These are phyloP conservation scores for Rhizomucor pusillus DNA, from an alignment of 371 early-diverging fungal genomes.

Conservation along the genomic window DNA sequence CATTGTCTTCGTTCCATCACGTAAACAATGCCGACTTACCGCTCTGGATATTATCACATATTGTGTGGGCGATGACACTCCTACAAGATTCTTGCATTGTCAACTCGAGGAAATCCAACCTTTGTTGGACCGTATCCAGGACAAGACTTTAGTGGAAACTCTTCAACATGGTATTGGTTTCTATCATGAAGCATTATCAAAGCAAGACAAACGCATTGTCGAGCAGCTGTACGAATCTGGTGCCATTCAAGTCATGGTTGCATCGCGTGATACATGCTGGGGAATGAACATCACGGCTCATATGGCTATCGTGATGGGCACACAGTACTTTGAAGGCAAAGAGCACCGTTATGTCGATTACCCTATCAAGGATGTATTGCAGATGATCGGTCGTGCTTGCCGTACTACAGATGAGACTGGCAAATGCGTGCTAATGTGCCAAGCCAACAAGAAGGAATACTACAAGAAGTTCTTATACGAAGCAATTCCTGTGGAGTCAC, in stretches of 20 bases:
- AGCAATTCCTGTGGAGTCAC: conserved; percentile 92
- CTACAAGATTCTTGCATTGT: conserved; percentile 73
- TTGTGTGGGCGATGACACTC: conserved; percentile 70
- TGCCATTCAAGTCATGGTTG: conserved; percentile 87
- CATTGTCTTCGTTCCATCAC: conserved; percentile 89
- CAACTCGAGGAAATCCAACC: conserved; percentile 62
- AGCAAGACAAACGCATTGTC: conserved; percentile 72
- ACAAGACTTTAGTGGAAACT: conserved; percentile 69
- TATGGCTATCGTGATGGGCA: conserved; percentile 94
- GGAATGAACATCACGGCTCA: conserved; percentile 75
- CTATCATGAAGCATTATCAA: conserved; percentile 84
- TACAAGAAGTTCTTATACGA: conserved; percentile 96
- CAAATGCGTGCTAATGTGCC: conserved; percentile 91
- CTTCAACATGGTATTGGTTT: conserved; percentile 86
- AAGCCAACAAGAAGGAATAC: conserved; percentile 89
- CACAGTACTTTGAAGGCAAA: conserved; percentile 91
- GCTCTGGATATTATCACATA: conserved; percentile 82
- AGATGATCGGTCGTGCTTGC: conserved; percentile 95
- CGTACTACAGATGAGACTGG: conserved; percentile 74
- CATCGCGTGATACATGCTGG: conserved; percentile 91
- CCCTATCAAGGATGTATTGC: conserved; percentile 89
- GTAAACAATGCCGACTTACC: conserved; percentile 89
- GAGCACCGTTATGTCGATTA: conserved; percentile 96
- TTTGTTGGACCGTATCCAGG: conserved; percentile 64
- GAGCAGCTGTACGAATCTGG: conserved; percentile 75